A percentile compares a stretch with the other conserved stretches of the same genome.
Conservation (phyloP, 2,329 filamentous ascomycete genomes). For the Arthrinium phaeospermum region DNA sequence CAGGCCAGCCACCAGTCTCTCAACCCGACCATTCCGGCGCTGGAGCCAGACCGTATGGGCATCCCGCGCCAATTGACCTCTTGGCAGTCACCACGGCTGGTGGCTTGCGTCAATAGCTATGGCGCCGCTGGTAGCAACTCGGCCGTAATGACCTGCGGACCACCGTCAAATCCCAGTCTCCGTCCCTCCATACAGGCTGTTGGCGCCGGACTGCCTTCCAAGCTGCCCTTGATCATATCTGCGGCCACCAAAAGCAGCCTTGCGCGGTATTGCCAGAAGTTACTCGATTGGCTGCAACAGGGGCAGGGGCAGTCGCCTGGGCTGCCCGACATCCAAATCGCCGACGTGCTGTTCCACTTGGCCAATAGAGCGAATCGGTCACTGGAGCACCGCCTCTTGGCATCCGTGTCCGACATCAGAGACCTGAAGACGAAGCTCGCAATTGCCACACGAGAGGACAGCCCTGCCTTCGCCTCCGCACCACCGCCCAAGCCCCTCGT, state of each 20-base stretch:
- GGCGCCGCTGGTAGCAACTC: constrained; percentile 43
- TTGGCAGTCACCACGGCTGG: constrained; percentile 34
- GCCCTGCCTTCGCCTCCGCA: constrained; percentile 27
- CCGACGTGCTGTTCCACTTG: neutral
- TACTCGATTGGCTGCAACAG: constrained; percentile 16
- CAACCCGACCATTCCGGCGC: constrained; percentile 36
- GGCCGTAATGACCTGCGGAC: constrained; percentile 23
- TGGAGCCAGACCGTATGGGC: constrained; percentile 27
- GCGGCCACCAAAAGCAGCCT: neutral
- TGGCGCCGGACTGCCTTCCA: neutral
- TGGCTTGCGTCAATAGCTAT: constrained; percentile 44
- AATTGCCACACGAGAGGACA: neutral
- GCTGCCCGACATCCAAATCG: neutral
- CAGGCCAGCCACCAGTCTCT: constrained; percentile 33
- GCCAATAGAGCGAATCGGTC: neutral
- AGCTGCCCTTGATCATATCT: neutral
- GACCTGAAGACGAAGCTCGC: neutral
- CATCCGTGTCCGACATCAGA: neutral
- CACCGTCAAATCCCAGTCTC: neutral
- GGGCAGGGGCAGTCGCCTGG: neutral
- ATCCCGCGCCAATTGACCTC: constrained; percentile 33
- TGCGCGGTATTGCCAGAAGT: neutral
- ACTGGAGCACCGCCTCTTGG: neutral
- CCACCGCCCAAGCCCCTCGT: constrained; percentile 23
- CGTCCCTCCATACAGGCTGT: neutral